These are phyloP conservation scores for Cadophora luteo-olivacea DNA, from an alignment of 2,329 filamentous ascomycete species.

Conservation along the genomic window DNA sequence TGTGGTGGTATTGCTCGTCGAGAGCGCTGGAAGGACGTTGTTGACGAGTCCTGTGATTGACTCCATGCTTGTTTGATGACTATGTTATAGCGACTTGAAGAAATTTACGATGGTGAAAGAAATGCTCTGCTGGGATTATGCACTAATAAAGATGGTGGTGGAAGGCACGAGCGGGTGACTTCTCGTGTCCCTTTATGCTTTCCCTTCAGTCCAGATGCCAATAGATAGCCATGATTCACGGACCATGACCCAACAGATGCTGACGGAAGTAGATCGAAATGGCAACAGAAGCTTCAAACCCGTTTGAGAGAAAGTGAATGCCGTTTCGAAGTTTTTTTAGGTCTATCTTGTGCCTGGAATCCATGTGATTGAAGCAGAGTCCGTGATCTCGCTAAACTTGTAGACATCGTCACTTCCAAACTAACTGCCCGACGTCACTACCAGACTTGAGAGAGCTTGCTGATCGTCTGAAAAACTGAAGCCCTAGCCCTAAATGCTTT, in stretches of 20 bases:
- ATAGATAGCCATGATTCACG: neutral
- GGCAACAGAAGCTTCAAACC: neutral
- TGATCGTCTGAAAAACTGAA: neutral
- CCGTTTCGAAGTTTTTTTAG: neutral
- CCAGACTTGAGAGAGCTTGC: neutral
- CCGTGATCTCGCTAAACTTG: neutral
- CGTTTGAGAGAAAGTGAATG: neutral
- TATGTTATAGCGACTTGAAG: neutral
- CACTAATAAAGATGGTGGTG: neutral
- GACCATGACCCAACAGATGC: neutral
- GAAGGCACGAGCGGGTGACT: neutral
- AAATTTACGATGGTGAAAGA: neutral
- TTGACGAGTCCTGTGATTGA: neutral
- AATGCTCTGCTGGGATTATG: neutral
- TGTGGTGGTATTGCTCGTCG: neutral
- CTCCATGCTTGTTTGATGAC: neutral
- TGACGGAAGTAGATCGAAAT: neutral
- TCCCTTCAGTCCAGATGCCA: neutral
- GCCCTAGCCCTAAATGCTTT: neutral
- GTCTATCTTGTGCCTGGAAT: neutral
- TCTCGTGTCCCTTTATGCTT: neutral
- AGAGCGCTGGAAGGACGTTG: neutral
- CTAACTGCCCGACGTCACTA: neutral
- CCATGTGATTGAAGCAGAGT: neutral
- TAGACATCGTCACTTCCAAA: neutral